Percentiles rank a stretch among this genome's conserved stretches.
Conservation (phyloP, 2,329 filamentous ascomycete species). For the Scedosporium apiospermum region DNA sequence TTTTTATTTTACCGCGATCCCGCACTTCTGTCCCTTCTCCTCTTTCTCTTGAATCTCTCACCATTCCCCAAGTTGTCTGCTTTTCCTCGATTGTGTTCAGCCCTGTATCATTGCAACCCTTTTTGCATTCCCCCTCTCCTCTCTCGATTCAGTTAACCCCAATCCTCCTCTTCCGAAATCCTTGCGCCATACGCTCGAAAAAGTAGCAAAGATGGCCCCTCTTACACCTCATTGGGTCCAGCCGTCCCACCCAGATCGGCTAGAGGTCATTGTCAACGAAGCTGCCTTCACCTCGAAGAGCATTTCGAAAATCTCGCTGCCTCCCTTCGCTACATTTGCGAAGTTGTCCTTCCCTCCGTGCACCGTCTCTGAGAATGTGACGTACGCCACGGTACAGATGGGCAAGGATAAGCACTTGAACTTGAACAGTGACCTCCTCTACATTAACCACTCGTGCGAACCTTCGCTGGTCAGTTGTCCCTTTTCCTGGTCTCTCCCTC, state of each 20-base stretch:
- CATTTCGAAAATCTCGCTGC: slow-evolving; percentile 42
- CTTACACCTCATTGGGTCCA: slow-evolving; percentile 49
- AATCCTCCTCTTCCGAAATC: slow-evolving; percentile 5
- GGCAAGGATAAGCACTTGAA: slow-evolving; percentile 46
- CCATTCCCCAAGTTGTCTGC: neutral
- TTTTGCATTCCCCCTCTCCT: slow-evolving; percentile 8
- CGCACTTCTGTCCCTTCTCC: no score
- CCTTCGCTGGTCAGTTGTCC: slow-evolving; percentile 47
- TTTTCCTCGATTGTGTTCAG: neutral
- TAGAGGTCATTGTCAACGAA: slow-evolving; percentile 45
- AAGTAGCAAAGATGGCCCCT: slow-evolving; percentile 35
- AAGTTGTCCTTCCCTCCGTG: slow-evolving; percentile 57
- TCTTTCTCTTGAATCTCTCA: no score
- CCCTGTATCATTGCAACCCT: neutral
- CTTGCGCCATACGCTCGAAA: slow-evolving; percentile 11
- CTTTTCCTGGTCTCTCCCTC: neutral
- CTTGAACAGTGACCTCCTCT: slow-evolving; percentile 56
- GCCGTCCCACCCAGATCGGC: slow-evolving; percentile 50
- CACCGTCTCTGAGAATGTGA: slow-evolving; percentile 42
- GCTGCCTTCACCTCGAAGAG: slow-evolving; percentile 51
- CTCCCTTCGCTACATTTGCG: slow-evolving; percentile 56
- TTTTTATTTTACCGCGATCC: no score
- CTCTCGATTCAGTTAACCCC: neutral
- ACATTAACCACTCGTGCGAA: slow-evolving; percentile 60
- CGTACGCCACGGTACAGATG: slow-evolving; percentile 56